These are phyloP conservation scores for Penicillium verhagenii DNA, from an alignment of 495 filamentous ascomycete genomes.

Conservation along the genomic window DNA sequence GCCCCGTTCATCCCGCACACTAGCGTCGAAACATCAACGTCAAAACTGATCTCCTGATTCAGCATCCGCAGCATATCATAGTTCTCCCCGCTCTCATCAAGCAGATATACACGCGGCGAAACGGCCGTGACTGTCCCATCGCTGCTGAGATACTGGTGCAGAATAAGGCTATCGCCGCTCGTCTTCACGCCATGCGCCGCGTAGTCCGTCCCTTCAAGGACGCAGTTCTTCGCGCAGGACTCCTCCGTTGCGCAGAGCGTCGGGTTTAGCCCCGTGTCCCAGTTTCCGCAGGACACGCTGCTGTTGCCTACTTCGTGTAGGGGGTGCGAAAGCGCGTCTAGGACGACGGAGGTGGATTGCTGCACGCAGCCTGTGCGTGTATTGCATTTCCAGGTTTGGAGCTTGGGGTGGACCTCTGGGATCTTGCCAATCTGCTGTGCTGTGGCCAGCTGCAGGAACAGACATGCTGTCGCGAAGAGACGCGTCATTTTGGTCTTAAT, in stretches of 20 bases:
- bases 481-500: background rate
- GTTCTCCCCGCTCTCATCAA: constrained; percentile 50
- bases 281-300: constrained; percentile 22
- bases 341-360: constrained; percentile 39
- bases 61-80: constrained; percentile 61
- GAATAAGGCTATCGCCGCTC: constrained; percentile 36
- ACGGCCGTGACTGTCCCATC: constrained; percentile 30
- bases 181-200: constrained; percentile 44
- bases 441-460: constrained; percentile 18
- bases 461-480: background rate
- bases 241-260: constrained; percentile 46
- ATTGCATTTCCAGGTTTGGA: constrained; percentile 43
- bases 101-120: constrained; percentile 60
- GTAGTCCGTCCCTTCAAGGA: constrained; percentile 53
- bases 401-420: constrained; percentile 33
- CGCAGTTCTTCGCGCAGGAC: constrained; percentile 50
- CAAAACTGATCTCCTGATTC: constrained; percentile 60
- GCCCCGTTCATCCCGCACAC: constrained; percentile 69
- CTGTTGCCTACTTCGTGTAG: constrained; percentile 42
- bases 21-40: constrained; percentile 60
- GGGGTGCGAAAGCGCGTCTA: constrained; percentile 41
- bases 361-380: constrained; percentile 31
- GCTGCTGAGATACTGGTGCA: constrained; percentile 43
- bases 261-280: constrained; percentile 40
- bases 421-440: constrained; percentile 26